Evolutionary conservation across 2,329 filamentous ascomycete genomes (phyloP).

Genomic region (Gyromitra esculenta): DNA sequence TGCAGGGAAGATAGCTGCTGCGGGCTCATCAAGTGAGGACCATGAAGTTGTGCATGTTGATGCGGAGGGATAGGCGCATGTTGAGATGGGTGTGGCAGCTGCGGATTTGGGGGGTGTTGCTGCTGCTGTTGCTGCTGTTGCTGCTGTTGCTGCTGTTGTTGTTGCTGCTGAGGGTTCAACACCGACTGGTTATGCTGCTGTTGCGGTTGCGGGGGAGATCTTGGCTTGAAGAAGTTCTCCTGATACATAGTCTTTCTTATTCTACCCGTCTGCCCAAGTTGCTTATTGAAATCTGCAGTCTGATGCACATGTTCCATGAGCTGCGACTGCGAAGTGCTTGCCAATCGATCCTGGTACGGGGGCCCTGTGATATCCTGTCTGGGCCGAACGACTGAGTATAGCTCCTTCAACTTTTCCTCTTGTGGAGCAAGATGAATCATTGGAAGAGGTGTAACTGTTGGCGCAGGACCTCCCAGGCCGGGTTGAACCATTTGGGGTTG

Average conservation of each 20-base stretch:
- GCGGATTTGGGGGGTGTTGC: constrained; percentile 50
- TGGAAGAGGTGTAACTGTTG: constrained; percentile 75
- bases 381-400: constrained; percentile 82
- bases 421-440: constrained; percentile 81
- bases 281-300: constrained; percentile 89
- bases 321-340: constrained; percentile 78
- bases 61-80: constrained; percentile 53
- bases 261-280: constrained; percentile 79
- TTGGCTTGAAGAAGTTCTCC: constrained; percentile 78
- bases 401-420: constrained; percentile 84
- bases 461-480: constrained; percentile 73
- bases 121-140: constrained; percentile 46
- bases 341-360: constrained; percentile 85
- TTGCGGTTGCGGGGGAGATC: constrained; percentile 64
- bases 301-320: constrained; percentile 87
- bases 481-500: constrained; percentile 76
- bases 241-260: constrained; percentile 78
- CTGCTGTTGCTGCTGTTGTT: constrained; percentile 57
- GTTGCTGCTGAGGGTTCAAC: constrained; percentile 61
- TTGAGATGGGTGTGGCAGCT: constrained; percentile 50
- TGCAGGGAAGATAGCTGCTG: constrained; percentile 73
- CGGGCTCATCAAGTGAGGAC: constrained; percentile 62
- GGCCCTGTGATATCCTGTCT: constrained; percentile 89
- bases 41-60: constrained; percentile 68
- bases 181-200: constrained; percentile 60